phyloP scores from a whole-genome alignment of 2,329 filamentous ascomycete species.

The Diaporthe caulivora region DNA sequence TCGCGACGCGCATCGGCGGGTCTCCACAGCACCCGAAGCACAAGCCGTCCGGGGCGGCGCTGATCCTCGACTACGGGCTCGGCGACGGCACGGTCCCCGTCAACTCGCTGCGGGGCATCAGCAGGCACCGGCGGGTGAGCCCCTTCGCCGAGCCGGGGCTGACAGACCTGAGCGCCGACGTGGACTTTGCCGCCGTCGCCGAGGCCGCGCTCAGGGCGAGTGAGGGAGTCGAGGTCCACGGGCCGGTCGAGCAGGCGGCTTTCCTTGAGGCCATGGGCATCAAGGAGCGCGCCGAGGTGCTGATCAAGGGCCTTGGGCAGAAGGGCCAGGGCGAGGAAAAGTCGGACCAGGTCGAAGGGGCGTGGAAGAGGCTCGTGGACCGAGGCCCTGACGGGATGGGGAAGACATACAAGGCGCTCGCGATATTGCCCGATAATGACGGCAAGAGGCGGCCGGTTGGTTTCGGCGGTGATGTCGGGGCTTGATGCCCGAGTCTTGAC shows the following conservation, averaged over 20 bases:
- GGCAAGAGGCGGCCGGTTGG: conserved; percentile 85
- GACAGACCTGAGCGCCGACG: conserved; percentile 91
- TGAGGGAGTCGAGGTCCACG: conserved; percentile 88
- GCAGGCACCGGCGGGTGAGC: conserved; percentile 79
- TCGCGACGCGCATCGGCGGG: conserved; percentile 88
- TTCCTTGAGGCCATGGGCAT: conserved; percentile 90
- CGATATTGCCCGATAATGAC: conserved; percentile 85
- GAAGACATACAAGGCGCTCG: conserved; percentile 92
- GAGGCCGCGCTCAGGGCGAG: conserved; percentile 83
- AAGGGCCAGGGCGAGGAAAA: conserved; percentile 50
- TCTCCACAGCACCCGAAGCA: conserved; percentile 66
- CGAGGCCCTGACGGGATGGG: conserved; percentile 89
- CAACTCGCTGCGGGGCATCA: conserved; percentile 92
- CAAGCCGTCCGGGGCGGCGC: conserved; percentile 81
- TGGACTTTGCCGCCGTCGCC: conserved; percentile 90
- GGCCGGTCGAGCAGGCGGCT: conserved; percentile 85
- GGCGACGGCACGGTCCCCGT: conserved; percentile 77
- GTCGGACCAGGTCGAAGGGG: conserved; percentile 74
- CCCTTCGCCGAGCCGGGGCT: conserved; percentile 84
- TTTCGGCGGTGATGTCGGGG: conserved; percentile 80
- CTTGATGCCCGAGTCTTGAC: background rate
- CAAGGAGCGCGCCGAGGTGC: conserved; percentile 77
- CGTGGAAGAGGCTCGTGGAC: conserved; percentile 88
- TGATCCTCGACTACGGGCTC: conserved; percentile 97
- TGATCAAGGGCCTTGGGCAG: conserved; percentile 62